Base-by-base conservation (phyloP, 345 rosid species). In the Eucalyptus fibrosa region DNA sequence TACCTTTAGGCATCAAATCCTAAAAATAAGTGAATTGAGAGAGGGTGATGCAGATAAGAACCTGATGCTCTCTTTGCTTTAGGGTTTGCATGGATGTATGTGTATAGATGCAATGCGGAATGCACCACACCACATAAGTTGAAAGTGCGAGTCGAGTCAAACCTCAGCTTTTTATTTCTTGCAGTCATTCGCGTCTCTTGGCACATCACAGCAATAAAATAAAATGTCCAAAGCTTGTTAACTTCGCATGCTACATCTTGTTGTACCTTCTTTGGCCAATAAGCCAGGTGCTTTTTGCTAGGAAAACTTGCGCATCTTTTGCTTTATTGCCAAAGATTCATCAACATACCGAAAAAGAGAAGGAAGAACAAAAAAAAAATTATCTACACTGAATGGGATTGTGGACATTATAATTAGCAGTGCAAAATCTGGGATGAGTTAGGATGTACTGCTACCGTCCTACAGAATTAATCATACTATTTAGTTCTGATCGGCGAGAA, bases 31-130 rank as follows among this genome's bases (percentile, higher is more conserved):
- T 91, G 37, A 72, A 51, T 26, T 47, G 87, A 21, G 72, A 85
- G 65, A 88, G 50, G 89, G 88, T 60, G 82, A 89, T 87, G 90
- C 87, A 90, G 94, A 94, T 93, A 92, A 92, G 96, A 94, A 95
- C 93, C 91, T 19, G 94, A 92, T 92, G 91, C 93, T 67, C 34
- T 65, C 86, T 87, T 53, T 32, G 53, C 81, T 59, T 87, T 83
- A 77, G 44, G 40, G 65, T 23, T 50, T 45, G 60, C 90, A 88
- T 88, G 88, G 87, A 77, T 50, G 81, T 65, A 21, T 37, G 85
- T 87, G 90, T 86, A 90, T 89, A 87, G 89, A 92, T 89, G 90
- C 92, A 92, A 88, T 91, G 90, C 44, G 44, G 21, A 50, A 50
- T n/a, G 87, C 62, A 37, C 60, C 62, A 5, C 60, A 11, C 15